A percentile compares a stretch with the other conserved stretches of the same genome.
These are phyloP conservation scores for Aureoboletus auriporus DNA, from an alignment of 768 basidiomycete genomes.

Conservation along the genomic window DNA sequence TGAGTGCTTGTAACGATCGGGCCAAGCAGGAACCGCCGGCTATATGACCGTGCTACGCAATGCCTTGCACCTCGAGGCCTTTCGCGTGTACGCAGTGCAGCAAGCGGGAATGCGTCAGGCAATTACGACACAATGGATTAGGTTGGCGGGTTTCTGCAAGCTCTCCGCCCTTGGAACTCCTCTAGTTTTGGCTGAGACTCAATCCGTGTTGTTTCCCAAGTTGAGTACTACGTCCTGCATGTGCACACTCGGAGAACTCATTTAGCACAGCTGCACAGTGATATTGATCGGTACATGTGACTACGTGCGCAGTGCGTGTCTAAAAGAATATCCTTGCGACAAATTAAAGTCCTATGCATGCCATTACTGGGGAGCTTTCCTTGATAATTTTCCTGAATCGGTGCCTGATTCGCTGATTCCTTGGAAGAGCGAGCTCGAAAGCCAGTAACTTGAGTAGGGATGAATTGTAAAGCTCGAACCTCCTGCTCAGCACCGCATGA, in stretches of 20 bases:
- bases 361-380: constrained; percentile 21
- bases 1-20: constrained; percentile 5
- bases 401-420: constrained; percentile 38
- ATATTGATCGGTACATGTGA: neutral
- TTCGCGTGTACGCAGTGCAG: constrained; percentile 23
- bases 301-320: neutral
- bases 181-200: too few species aligned
- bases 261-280: neutral
- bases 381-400: constrained; percentile 46
- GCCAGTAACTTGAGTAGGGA: constrained; percentile 45
- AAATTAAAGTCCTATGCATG: constrained; percentile 18
- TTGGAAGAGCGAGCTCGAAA: constrained; percentile 47
- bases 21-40: constrained; percentile 9
- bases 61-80: constrained; percentile 20
- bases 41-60: constrained; percentile 16
- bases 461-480: constrained; percentile 45
- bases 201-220: too few species aligned
- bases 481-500: constrained; percentile 54
- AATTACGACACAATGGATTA: neutral
- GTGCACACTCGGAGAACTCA: neutral
- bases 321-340: neutral
- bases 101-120: constrained; percentile 17
- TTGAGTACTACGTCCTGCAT: too few species aligned
- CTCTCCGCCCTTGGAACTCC: too few species aligned
- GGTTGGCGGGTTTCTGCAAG: too few species aligned